Base-by-base conservation (phyloP, 2,329 filamentous ascomycete genomes). In the Coniochaeta sp. region DNA sequence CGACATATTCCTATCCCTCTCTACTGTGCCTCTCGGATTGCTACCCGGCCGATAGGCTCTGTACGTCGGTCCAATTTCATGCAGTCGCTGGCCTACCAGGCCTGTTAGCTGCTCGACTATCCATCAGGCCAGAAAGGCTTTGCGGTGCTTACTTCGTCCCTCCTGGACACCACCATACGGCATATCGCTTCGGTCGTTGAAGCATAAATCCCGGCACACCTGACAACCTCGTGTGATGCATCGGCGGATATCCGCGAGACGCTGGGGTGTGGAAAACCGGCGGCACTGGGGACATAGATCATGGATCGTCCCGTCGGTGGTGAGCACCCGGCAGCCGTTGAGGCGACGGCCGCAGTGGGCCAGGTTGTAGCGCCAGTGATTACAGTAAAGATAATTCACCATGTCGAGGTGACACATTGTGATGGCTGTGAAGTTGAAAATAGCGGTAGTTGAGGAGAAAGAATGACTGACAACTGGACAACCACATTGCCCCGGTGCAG, bases 121-220 rank as follows among this genome's bases (percentile, higher is more conserved):
- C 31, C 31, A 12, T 33, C 5, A 8, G 31, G 5, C 31, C 14
- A 8, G 13, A 14, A 8, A 12, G 31, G 31, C 31, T 33, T 33
- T 12, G 9, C 9, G 31, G 9, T 33, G 9, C 14, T 33, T 5
- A 14, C 5, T 5, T 33, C 31, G 10, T n/a, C n/a, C n/a, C n/a
- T n/a, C n/a, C n/a, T 14, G 31, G 31, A 14, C 9, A 14, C 31
- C 9, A 33, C n/a, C 8, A n/a, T 8, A n/a, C n/a, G n/a, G 9
- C 13, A 33, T 5, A 8, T 5, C 5, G 5, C 9, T 14, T 33
- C n/a, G 6, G 6, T 30, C n/a, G 31, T 7, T 33, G 14, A 12
- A 33, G 13, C 31, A 14, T 14, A 33, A n/a, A 14, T 33, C 66
- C 48, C 58, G 66, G 1, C 31, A 33, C 9, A 33, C 10, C 31